Base-by-base conservation (phyloP, 169 alveolate genomes). In the Perkinsus olseni region DNA sequence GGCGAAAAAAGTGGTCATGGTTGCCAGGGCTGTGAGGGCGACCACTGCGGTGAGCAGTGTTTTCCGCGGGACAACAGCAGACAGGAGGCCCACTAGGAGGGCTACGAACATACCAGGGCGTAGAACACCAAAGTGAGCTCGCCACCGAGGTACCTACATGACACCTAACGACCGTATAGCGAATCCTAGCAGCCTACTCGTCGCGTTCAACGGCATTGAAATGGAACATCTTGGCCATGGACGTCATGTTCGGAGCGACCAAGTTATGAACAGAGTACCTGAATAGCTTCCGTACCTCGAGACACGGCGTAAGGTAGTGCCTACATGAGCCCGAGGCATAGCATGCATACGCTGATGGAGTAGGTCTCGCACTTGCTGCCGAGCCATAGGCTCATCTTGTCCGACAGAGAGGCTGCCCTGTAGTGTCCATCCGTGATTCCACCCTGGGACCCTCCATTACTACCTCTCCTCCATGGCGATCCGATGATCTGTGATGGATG, bases 101-200 rank as follows among this genome's bases (percentile, higher is more conserved):
- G 95, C 94, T 31, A 93, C 95, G 37, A 93, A n/a, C 38, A 92
- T 74, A 0, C 95, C 95, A 31, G 95, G 38, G 92, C 39, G 82
- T 93, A 93, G 50, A 74, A 93, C 39, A 93, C 91, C 38, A 93
- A 92, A 74, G 93, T 93, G 82, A 62, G 82, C 82, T 62, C 82
- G 34, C 82, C 82, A 62, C 82, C 82, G 36, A 62, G 82, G 82
- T 62, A 62, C 31, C 82, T 62, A 24, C 4, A 13, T 3, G 17
- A 62, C 82, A 24, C 13, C 28, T 62, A 13, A 4, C 13, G 34
- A 62, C 31, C 31, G 82, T 62, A 62, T 13, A 0, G 28, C 8
- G 90, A 21, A 6, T 10, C 24, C 31, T 6, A 10, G 93, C 34
- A n/a, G 37, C 92, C 28, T 91, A 93, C 37, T 74, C 45, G 91